These are phyloP conservation scores for Penicillium sp. DNA, from an alignment of 2,329 filamentous ascomycete genomes.

Conservation along the genomic window DNA sequence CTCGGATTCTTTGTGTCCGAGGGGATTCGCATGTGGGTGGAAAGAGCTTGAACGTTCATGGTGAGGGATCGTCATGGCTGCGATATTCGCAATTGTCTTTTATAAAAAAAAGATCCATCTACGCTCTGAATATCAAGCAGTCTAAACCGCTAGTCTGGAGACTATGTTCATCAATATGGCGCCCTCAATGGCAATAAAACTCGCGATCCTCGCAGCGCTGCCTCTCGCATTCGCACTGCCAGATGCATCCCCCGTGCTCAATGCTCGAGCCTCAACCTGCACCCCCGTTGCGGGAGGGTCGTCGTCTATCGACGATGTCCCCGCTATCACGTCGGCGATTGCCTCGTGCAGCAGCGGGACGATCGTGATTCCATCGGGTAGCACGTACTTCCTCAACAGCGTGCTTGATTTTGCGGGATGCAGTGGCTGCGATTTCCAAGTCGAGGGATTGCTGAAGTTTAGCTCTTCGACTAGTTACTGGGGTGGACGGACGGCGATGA, in stretches of 20 bases:
- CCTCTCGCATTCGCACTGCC: conserved; percentile 7
- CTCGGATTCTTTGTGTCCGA: neutral
- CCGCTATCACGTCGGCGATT: conserved; percentile 49
- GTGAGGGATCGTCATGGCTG: too few species aligned
- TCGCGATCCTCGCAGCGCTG: conserved; percentile 9
- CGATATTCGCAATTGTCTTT: too few species aligned
- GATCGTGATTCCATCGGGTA: conserved; percentile 46
- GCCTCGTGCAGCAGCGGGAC: conserved; percentile 48
- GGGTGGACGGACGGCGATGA: conserved; percentile 45
- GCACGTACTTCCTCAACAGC: conserved; percentile 49
- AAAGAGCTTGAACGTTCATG: neutral
- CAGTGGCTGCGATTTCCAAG: conserved; percentile 48
- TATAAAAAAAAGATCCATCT: neutral
- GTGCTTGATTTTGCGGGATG: conserved; percentile 48
- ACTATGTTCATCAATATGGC: neutral
- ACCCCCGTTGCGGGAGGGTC: conserved; percentile 35
- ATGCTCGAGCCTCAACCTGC: conserved; percentile 32
- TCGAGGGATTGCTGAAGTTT: conserved; percentile 49
- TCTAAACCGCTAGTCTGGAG: neutral
- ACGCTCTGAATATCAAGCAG: neutral
- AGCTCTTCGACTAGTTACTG: conserved; percentile 46
- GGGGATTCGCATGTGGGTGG: neutral
- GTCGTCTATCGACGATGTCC: conserved; percentile 44
- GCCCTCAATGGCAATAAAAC: neutral
- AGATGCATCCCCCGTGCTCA: conserved; percentile 1